Base-by-base conservation (phyloP, 2,329 filamentous ascomycete species). In the Pseudonectria foliicola region DNA sequence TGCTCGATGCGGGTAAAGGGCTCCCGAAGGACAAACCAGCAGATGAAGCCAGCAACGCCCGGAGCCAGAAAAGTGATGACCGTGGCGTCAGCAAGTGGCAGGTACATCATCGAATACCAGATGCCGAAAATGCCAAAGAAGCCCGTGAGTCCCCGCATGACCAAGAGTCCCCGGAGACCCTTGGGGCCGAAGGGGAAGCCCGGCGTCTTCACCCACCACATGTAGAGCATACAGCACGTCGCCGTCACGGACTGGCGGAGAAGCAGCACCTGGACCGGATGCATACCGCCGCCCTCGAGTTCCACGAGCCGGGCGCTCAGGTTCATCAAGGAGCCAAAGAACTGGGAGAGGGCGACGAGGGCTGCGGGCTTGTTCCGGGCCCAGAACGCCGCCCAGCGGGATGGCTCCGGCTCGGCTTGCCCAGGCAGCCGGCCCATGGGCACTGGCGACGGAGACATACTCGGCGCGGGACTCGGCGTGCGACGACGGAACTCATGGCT, bases 21-120 rank as follows among this genome's bases (percentile, higher is more conserved):
- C 49, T 95, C 86, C 33, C 78, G 75, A 13, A 80, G 62, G 25
- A 89, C 62, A 36, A 88, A 66, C 25, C 83, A 87, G 56, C 87
- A 94, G 13, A 83, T 73, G 63, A 89, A 86, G 38, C 85, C 86
- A 13, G 85, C 76, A 6, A 93, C 69, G 11, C 81, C 82, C 0
- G 89, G 89, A 0, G 83, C 77, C 6, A 95, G 70, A 55, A 95
- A 95, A 7, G 86, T 92, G 34, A 95, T 82, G 24, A 95, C 88
- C 0, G 85, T 92, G 3, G 88, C 87, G 56, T 95, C 88, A 12
- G 86, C 83, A 3, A 95, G 71, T 1, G 86, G 85, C 3, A 95
- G 73, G 50, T 93, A 93, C 53, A 85, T 73, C 38, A 71, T 71
- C 10, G 65, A 70, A 44, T 63, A 71, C 69, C 67, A 93, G 62